Percentiles rank a stretch among this genome's conserved stretches.
These are phyloP conservation scores for Apiotrichum sp. DNA, from an alignment of 1,284 basidiomycete species.

Conservation along the genomic window DNA sequence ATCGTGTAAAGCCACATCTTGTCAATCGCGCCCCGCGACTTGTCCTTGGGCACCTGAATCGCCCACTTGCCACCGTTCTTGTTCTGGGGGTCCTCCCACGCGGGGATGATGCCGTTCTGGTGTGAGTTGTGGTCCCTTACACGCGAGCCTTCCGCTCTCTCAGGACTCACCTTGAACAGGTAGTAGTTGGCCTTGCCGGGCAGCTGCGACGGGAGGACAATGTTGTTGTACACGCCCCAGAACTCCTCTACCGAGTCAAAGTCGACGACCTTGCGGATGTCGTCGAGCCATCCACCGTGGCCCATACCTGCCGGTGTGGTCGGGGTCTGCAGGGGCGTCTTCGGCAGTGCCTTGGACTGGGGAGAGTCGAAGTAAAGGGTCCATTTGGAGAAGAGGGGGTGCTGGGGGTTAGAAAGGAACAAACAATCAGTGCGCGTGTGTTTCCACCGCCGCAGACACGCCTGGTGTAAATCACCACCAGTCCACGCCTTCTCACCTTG, in stretches of 20 bases:
- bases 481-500: slow-evolving; percentile 56
- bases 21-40: slow-evolving; percentile 77
- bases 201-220: slow-evolving; percentile 89
- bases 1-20: slow-evolving; percentile 99
- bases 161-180: slow-evolving; percentile 68
- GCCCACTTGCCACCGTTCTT: slow-evolving; percentile 97
- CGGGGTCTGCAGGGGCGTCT: slow-evolving; percentile 59
- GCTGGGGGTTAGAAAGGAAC: slow-evolving; percentile 50
- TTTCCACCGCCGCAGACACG: no score
- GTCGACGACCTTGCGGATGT: slow-evolving; percentile 86
- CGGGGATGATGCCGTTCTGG: slow-evolving; percentile 87
- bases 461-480: no score
- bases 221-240: slow-evolving; percentile 99
- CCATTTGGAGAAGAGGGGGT: slow-evolving; percentile 89
- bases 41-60: slow-evolving; percentile 94
- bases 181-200: slow-evolving; percentile 98
- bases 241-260: slow-evolving; percentile 96
- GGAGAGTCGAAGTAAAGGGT: slow-evolving; percentile 96
- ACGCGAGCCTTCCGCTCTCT: no score
- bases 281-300: slow-evolving; percentile 82
- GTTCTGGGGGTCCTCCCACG: slow-evolving; percentile 95
- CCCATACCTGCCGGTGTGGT: slow-evolving; percentile 54
- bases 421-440: no score
- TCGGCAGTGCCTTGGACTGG: slow-evolving; percentile 75
- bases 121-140: no score